phyloP scores from a whole-genome alignment of 495 filamentous ascomycete species.

The Tetracladium setigerum region DNA sequence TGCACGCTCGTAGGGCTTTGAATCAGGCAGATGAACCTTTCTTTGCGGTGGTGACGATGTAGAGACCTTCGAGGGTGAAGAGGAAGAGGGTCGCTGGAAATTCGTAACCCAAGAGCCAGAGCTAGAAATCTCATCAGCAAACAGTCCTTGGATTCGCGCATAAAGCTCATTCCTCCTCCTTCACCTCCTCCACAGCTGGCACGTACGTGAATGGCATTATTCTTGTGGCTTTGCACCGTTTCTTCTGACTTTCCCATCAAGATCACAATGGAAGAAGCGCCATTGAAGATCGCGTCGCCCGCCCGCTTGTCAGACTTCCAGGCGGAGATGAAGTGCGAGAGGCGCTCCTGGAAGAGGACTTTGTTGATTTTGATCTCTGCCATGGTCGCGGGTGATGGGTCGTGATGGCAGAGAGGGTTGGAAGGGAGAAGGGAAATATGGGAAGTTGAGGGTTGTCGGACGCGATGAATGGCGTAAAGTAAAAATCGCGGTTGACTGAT shows the following conservation, averaged over 20 bases:
- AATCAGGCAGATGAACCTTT: constrained; percentile 58
- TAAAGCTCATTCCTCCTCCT: neutral
- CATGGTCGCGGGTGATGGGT: constrained; percentile 33
- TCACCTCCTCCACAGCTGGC: neutral
- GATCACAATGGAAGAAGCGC: constrained; percentile 76
- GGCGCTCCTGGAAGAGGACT: constrained; percentile 82
- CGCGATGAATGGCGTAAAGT: constrained; percentile 18
- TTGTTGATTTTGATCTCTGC: constrained; percentile 81
- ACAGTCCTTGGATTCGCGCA: neutral
- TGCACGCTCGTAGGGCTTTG: neutral
- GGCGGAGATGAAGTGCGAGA: constrained; percentile 74
- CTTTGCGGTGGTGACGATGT: constrained; percentile 91
- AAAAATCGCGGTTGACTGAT: constrained; percentile 12
- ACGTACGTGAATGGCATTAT: constrained; percentile 89
- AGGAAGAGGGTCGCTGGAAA: constrained; percentile 94
- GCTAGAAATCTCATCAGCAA: constrained; percentile 43
- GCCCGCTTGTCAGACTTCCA: constrained; percentile 94
- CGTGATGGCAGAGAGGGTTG: constrained; percentile 20
- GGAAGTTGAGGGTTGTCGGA: constrained; percentile 7
- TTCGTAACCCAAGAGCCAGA: constrained; percentile 98
- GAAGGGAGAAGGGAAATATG: neutral
- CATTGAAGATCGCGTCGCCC: constrained; percentile 73
- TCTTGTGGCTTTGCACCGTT: constrained; percentile 76
- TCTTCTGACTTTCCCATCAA: constrained; percentile 94
- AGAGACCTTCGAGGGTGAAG: constrained; percentile 77